A percentile compares a stretch with the other conserved stretches of the same genome.
phyloP scores from a whole-genome alignment of 2,329 filamentous ascomycete genomes.

The Chalaropsis ovoidea region DNA sequence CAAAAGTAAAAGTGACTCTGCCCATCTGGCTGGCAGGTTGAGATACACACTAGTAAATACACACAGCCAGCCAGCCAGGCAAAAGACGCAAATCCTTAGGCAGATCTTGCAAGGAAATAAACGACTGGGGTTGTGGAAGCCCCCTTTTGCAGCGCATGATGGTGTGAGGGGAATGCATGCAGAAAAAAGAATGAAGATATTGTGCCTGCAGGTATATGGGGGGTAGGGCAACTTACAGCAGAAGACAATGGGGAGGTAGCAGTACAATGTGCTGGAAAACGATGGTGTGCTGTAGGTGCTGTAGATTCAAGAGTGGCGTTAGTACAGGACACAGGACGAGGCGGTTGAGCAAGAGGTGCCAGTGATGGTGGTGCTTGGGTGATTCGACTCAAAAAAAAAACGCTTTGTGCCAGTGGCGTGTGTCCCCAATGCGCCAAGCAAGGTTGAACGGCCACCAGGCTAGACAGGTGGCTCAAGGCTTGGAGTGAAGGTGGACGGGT shows the following conservation, averaged over 20 bases:
- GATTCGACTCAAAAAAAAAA: not conserved
- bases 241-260: not conserved
- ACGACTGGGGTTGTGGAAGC: not conserved
- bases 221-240: slow-evolving; percentile 1
- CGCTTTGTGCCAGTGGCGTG: slow-evolving; percentile 13
- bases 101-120: not conserved
- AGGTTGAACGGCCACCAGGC: slow-evolving; percentile 9
- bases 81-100: slow-evolving; percentile 11
- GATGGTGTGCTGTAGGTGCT: not conserved
- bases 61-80: too few species aligned
- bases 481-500: not conserved
- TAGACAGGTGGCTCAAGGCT: not conserved
- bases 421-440: slow-evolving; percentile 3
- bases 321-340: not conserved
- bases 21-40: not conserved
- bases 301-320: not conserved
- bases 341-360: not conserved
- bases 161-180: slow-evolving; percentile 5
- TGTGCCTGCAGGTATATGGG: not conserved
- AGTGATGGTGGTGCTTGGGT: not conserved
- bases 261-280: not conserved
- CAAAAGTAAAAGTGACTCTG: not conserved
- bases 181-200: slow-evolving; percentile 2
- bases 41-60: too few species aligned
- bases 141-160: slow-evolving; percentile 13